Evolutionary conservation across 106 monocot species (phyloP).

Genomic region (Allium fistulosum): DNA sequence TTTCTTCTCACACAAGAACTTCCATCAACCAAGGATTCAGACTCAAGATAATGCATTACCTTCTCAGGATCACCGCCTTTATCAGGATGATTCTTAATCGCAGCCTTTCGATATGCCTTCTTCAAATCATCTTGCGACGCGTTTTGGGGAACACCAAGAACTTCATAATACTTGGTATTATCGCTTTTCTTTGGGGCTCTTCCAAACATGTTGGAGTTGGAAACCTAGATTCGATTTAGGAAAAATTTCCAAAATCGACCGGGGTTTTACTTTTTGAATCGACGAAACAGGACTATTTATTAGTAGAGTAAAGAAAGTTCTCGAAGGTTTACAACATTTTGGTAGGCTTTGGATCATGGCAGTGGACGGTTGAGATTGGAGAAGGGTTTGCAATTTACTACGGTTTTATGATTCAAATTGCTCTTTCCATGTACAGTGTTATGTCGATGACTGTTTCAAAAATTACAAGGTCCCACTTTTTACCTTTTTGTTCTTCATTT

Average conservation of each 20-base stretch:
- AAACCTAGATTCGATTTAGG: not conserved
- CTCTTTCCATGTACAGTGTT: too few relatives aligned
- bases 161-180: constrained; percentile 73
- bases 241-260: not conserved
- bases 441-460: too few relatives aligned
- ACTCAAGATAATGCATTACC: constrained; percentile 16
- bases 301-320: not conserved
- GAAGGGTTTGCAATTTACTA: not conserved
- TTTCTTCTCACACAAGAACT: too few relatives aligned
- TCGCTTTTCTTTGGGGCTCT: constrained; percentile 68
- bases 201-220: constrained; percentile 45
- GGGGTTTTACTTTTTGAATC: not conserved
- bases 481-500: too few relatives aligned
- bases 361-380: not conserved
- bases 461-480: too few relatives aligned
- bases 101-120: constrained; percentile 90
- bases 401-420: too few relatives aligned
- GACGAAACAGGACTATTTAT: not conserved
- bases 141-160: constrained; percentile 73
- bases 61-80: constrained; percentile 96
- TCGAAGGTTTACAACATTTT: not conserved
- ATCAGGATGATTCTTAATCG: constrained; percentile 96
- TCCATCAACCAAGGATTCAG: not conserved
- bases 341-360: not conserved
- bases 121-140: constrained; percentile 88